Evolutionary conservation across 2,329 filamentous ascomycete species (phyloP).

Genomic region (Dryadomyces quercus-mongolicae): DNA sequence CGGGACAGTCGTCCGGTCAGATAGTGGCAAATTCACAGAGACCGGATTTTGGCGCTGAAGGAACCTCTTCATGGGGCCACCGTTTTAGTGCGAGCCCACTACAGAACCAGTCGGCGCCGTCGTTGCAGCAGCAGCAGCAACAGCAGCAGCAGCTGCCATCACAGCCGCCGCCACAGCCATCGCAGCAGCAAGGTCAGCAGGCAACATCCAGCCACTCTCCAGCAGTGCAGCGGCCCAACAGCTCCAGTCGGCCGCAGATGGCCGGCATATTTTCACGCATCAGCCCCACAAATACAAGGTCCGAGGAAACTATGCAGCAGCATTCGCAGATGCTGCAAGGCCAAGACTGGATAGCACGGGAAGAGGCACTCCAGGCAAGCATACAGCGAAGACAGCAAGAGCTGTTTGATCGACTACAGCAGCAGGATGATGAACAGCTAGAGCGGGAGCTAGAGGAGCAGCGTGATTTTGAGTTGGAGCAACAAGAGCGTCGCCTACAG

Average conservation of each 20-base stretch:
- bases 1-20: neutral
- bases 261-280: neutral
- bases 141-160: constrained; percentile 4
- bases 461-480: neutral
- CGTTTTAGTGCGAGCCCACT: neutral
- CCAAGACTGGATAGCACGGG: neutral
- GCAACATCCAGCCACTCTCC: neutral
- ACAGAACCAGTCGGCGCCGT: constrained; percentile 3
- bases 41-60: neutral
- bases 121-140: constrained; percentile 1
- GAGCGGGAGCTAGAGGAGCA: neutral
- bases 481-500: neutral
- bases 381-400: neutral
- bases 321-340: neutral
- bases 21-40: neutral
- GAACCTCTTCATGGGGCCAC: neutral
- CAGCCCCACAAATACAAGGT: too few species aligned
- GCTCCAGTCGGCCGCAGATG: neutral
- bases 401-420: neutral
- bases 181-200: neutral
- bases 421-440: neutral
- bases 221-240: neutral
- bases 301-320: too few species aligned
- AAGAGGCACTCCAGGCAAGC: neutral
- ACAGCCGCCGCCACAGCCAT: neutral